Conservation (phyloP, 306 rosid species). For the apple (Malus domestica) region ASM211411v1 NC_041799.1:16626501-16627000, state of each 20-base stretch:
- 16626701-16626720: background rate
- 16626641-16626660: slow-evolving; percentile 57
- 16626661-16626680: slow-evolving; percentile 70
- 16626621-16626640: slow-evolving; percentile 64
- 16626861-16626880: slow-evolving; percentile 90
- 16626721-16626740: background rate
- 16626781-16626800: slow-evolving; percentile 33
- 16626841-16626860: slow-evolving; percentile 79
- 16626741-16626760: background rate
- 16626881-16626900: background rate
- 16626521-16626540: background rate
- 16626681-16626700: background rate
- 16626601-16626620: background rate
- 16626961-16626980: background rate
- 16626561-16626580: background rate
- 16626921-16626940: background rate
- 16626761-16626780: background rate
- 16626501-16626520: too few relatives aligned
- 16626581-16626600: background rate
- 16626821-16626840: slow-evolving; percentile 82
- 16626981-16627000: background rate
- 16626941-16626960: background rate
- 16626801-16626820: slow-evolving; percentile 83
- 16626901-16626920: background rate
- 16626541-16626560: background rate